These are phyloP conservation scores for Excoecaria cochinchinensis DNA, from an alignment of 345 rosid genomes.

Conservation along the genomic window DNA sequence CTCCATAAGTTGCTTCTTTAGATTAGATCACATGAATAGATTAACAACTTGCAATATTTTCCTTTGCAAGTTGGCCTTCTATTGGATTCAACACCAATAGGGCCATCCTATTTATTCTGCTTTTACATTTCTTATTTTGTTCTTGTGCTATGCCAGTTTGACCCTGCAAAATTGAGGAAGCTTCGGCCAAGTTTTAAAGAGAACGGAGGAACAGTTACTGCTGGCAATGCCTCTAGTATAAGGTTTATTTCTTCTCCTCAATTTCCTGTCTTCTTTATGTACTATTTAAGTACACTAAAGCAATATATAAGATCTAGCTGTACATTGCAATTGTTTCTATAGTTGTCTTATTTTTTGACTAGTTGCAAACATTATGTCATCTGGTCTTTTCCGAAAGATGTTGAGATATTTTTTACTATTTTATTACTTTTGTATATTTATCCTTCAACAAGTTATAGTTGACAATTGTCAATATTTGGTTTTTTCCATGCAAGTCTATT, in stretches of 20 bases:
- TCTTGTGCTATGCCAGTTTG: constrained; percentile 58
- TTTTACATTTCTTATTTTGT: constrained; percentile 3
- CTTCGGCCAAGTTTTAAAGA: constrained; percentile 95
- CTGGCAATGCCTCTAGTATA: constrained; percentile 98
- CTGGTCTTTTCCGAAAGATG: neutral
- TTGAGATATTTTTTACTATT: neutral
- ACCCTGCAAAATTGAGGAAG: constrained; percentile 82
- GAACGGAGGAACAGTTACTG: constrained; percentile 87
- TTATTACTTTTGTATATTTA: neutral
- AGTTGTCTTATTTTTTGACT: neutral
- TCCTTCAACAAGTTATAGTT: neutral
- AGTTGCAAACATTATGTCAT: neutral
- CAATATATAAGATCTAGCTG: neutral
- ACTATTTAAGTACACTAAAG: neutral
- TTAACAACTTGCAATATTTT: neutral
- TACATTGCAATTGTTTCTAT: neutral
- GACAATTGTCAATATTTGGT: neutral
- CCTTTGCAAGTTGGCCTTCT: neutral
- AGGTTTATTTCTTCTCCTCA: constrained; percentile 43
- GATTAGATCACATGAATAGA: neutral
- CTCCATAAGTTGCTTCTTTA: constrained; percentile 7
- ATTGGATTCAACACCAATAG: neutral
- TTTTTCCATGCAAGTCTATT: neutral
- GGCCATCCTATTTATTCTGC: neutral
- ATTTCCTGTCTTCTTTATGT: neutral